Base-by-base conservation (phyloP, 1,284 basidiomycete species). In the Apiotrichum mycotoxinovorans region DNA sequence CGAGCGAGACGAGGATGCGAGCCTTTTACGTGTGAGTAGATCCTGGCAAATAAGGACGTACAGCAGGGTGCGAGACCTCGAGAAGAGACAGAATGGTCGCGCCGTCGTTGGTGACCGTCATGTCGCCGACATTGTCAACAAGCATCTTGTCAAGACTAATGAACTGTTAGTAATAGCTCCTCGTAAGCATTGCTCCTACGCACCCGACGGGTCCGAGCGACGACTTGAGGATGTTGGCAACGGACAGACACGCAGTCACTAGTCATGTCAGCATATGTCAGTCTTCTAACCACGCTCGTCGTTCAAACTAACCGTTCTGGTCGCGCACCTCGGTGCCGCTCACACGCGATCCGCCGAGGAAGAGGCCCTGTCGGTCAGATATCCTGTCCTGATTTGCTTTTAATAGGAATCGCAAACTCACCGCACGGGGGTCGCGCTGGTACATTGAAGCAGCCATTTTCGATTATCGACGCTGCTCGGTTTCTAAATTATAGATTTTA, bases 31-130 rank as follows among this genome's bases (percentile, higher is more conserved):
- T 7, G 43, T 50, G 17, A 52, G 27, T 27, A 37, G 15, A 2
- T 7, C 4, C 11, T 12, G 27, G 26, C 10, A 30, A 17, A 14
- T 30, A 9, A 15, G n/a, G 34, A 76, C 78, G 40, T 55, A 80
- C 93, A 8, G 95, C 92, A 43, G 95, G 93, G 73, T 97, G 92
- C 66, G 94, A 87, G 46, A 97, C 93, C 43, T 91, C 87, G 45
- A 98, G 81, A 23, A 98, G 83, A 35, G 90, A 87, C 43, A 98
- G 85, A 67, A 99, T 99, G 33, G 96, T 98, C 25, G 96, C 96
- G 51, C 96, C 96, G 79, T 98, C 96, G 79, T 99, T 99, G 56
- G 95, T 97, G 76, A 99, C 98, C 40, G 95, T 98, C 44, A 99
- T 94, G 83, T 99, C 96, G 68, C 96, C 96, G 68, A 98, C 95